A percentile compares a stretch with the other conserved stretches of the same genome.
phyloP scores from a whole-genome alignment of 331 rosid genomes.

The Acacia concinna region DNA sequence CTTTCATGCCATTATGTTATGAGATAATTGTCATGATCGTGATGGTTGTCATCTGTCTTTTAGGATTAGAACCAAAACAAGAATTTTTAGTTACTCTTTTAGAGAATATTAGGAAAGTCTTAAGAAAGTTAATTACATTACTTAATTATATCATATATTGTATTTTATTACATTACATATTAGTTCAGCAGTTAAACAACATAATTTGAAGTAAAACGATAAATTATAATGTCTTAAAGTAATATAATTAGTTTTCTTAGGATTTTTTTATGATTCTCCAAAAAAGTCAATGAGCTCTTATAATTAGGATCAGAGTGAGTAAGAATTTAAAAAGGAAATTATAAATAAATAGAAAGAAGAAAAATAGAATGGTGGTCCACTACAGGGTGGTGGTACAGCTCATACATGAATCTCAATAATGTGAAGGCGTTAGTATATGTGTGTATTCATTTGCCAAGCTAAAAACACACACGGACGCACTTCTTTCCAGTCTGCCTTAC shows the following conservation, averaged over 20 bases:
- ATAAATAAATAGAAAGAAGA: not conserved
- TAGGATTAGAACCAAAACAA: not conserved
- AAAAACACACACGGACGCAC: not conserved
- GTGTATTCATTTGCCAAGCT: not conserved
- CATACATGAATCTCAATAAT: constrained; percentile 12
- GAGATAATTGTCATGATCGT: not conserved
- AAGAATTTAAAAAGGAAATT: not conserved
- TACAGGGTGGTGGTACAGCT: not conserved
- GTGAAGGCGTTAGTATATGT: not conserved
- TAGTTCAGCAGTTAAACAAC: too few species aligned
- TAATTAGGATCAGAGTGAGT: too few species aligned
- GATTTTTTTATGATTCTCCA: too few species aligned
- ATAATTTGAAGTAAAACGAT: too few species aligned
- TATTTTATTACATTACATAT: too few species aligned
- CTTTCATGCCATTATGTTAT: too few species aligned
- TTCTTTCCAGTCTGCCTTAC: not conserved
- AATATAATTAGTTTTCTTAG: too few species aligned
- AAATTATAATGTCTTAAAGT: too few species aligned
- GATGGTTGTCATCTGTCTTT: not conserved
- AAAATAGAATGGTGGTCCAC: not conserved
- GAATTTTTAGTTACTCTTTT: not conserved
- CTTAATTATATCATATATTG: too few species aligned
- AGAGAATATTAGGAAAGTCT: too few species aligned
- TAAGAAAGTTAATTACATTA: too few species aligned
- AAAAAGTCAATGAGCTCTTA: too few species aligned